phyloP scores from a whole-genome alignment of 352 stramenopile genomes.

The Elongisporangium senticosum region DNA sequence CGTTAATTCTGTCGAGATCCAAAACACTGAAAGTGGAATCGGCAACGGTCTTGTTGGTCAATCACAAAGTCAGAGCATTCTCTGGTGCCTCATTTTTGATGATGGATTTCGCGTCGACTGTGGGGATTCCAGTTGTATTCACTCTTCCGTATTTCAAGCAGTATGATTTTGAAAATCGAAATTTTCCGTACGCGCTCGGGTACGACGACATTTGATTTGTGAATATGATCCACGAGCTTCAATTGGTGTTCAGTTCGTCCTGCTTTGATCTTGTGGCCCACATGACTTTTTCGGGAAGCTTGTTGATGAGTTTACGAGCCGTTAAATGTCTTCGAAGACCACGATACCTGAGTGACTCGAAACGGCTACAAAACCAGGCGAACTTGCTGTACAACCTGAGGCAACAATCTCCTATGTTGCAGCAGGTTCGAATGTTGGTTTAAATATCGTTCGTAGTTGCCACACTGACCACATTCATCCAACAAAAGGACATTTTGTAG shows the following conservation, averaged over 20 bases:
- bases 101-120: conserved; percentile 18
- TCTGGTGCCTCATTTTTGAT: conserved; percentile 17
- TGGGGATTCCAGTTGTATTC: conserved; percentile 12
- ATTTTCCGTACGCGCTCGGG: conserved; percentile 21
- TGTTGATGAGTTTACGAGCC: neutral
- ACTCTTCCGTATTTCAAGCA: conserved; percentile 7
- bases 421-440: no score
- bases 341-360: no score
- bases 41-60: no score
- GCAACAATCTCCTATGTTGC: no score
- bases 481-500: no score
- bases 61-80: no score
- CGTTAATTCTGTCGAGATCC: no score
- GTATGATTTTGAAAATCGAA: conserved; percentile 7
- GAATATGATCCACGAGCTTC: conserved; percentile 39
- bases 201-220: conserved; percentile 34
- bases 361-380: neutral
- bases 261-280: conserved; percentile 14
- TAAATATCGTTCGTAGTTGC: no score
- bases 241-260: conserved; percentile 22
- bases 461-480: no score
- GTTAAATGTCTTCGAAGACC: no score
- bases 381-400: neutral
- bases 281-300: conserved; percentile 17
- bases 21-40: no score